These are phyloP conservation scores for Aspergillus sp. DNA, from an alignment of 2,329 filamentous ascomycete genomes.

Conservation along the genomic window DNA sequence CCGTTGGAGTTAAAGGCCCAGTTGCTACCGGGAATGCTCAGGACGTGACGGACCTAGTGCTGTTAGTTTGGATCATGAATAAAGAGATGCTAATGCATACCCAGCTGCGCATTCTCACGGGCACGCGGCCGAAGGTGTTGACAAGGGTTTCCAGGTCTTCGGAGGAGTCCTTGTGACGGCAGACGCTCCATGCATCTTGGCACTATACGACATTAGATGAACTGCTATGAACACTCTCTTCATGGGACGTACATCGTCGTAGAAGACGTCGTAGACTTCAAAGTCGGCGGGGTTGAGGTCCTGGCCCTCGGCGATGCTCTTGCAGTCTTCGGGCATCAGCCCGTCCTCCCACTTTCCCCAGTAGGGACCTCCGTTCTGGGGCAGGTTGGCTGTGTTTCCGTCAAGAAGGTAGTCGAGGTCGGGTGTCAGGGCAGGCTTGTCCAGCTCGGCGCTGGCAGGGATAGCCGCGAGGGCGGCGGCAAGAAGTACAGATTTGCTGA, in stretches of 20 bases:
- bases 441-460: neutral
- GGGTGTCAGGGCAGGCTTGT: conserved; percentile 7
- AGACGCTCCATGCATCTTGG: conserved; percentile 6
- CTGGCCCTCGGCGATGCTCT: conserved; percentile 9
- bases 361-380: neutral
- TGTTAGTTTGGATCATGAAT: neutral
- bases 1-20: conserved; percentile 9
- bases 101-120: conserved; percentile 12
- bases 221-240: too few relatives aligned
- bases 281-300: conserved; percentile 6
- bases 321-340: conserved; percentile 8
- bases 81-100: neutral
- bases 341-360: conserved; percentile 5
- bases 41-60: conserved; percentile 1
- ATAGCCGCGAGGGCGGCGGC: conserved; percentile 1
- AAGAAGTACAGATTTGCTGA: neutral
- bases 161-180: conserved; percentile 3
- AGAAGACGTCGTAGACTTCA: conserved; percentile 10
- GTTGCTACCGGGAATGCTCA: conserved; percentile 6
- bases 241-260: neutral
- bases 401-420: conserved; percentile 7
- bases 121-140: conserved; percentile 1
- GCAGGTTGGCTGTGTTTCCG: conserved; percentile 2
- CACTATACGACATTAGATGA: neutral
- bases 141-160: neutral